Conservation (phyloP, 805 yeast species). For the Zygotorulaspora sp. region DNA sequence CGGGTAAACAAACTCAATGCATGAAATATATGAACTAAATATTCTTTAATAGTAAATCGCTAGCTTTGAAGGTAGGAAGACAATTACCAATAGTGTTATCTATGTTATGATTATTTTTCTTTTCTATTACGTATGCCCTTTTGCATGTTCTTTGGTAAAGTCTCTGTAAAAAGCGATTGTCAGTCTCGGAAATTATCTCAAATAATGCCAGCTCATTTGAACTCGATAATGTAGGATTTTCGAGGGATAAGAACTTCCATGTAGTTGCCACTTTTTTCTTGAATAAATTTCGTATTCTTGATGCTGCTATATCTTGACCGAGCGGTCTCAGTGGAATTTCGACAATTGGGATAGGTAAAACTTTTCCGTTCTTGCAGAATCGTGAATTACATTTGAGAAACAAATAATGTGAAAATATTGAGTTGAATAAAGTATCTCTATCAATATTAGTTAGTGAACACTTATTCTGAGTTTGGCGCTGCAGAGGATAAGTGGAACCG, state of each 20-base stretch:
- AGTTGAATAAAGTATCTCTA: conserved; percentile 12
- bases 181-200: conserved; percentile 11
- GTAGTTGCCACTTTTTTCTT: conserved; percentile 15
- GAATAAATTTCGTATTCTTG: conserved; percentile 19
- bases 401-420: conserved; percentile 19
- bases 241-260: conserved; percentile 22
- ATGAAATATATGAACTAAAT: conserved; percentile 1
- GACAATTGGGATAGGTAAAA: conserved; percentile 22
- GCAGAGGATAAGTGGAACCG: background rate
- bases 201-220: conserved; percentile 12
- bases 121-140: conserved; percentile 17
- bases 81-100: background rate
- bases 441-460: conserved; percentile 4
- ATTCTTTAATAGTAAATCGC: conserved; percentile 7
- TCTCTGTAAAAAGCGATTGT: conserved; percentile 12
- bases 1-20: background rate
- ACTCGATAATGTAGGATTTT: conserved; percentile 15
- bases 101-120: background rate
- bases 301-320: conserved; percentile 21
- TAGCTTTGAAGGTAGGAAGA: conserved; percentile 5
- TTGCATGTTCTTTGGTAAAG: conserved; percentile 20
- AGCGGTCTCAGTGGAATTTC: conserved; percentile 24
- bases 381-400: conserved; percentile 19
- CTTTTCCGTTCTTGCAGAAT: conserved; percentile 17
- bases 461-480: background rate